Evolutionary conservation across 495 filamentous ascomycete genomes (phyloP), one percentile per base, ranked within the genome.

Genomic region (Annulohypoxylon bovei): DNA sequence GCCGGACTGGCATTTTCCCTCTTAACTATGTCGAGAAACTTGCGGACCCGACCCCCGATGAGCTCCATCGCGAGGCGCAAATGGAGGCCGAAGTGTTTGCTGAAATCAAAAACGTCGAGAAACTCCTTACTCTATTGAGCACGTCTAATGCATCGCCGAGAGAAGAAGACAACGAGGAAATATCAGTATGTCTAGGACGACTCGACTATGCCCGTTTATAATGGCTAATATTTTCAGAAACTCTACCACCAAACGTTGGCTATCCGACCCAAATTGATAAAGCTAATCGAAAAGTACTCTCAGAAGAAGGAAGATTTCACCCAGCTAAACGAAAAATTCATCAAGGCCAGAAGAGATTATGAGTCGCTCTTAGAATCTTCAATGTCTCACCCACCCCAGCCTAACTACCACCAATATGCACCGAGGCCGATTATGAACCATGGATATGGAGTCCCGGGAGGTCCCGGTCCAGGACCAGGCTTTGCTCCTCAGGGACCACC

Each of bases 241-340:
- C 81, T 99, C 44, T 99, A 99, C 73, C 94, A 99, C 75, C 91
- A 93, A 46, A 98, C 95, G 1, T 74, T 98, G 49, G 93, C 94
- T 1, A 99, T 99, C 68, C 88, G 95, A 28, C 95, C 95, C 7
- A 99, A 99, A 80, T 84, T 98, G 32, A 98, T 99, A 76, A 97
- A 99, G 81, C 81, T 99, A 47, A 99, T 99, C 80, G 95, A 96
- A 57, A 99, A 98, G 81, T 99, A 99, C 73, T 97, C 95, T 12
- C 95, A 99, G 76, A 98, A 97, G 88, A 99, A 99, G 81, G 95
- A 99, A 80, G 95, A 99, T 75, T 98, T 99, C 76, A 97, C 95
- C 2, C 93, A 97, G 74, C 86, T 99, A 42, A 99, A 99, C 76
- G 95, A 99, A 73, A 98, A 98, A 78, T 99, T 99, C 79, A 98